Base-by-base conservation (phyloP, 805 yeast genomes). In the Clavispora vitiphila region DNA sequence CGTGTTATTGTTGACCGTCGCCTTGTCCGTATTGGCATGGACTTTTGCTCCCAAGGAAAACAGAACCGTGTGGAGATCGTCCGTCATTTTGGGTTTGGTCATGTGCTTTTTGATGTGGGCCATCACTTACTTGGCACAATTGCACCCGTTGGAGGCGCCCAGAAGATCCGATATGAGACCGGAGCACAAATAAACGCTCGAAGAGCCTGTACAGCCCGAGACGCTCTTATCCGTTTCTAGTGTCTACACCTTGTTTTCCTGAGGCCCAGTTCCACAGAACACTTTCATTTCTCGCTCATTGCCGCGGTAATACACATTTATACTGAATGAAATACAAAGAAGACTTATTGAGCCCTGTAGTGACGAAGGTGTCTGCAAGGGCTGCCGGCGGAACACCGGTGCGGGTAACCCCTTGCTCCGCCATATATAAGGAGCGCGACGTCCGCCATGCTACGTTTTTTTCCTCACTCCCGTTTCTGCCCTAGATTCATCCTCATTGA, bases 51-150 rank as follows among this genome's bases (percentile, higher is more conserved):
- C 97, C 35, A 83, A 83, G 64, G 77, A 82, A 53, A 85, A 88
- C 61, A 56, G 59, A 45, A 69, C 72, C 7, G 73, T 67, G 24
- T 69, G 66, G 65, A 61, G 74, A 46, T 68, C 73, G 2, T 67
- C 81, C 64, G 58, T 70, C 31, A 78, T 81, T 38, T 69, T 86
- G 48, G 75, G 86, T 8, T 61, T 86, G 52, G 75, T 87, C 18
- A 81, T 86, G 90, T 81, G 86, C 68, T 86, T 75, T 61, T 69
- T 86, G 57, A 82, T 86, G 90, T 86, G 95, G 95, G 97, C 96
- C 24, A 81, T 89, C 56, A 89, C 97, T 7, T 89, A 88, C 59
- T 71, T 89, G 50, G 74, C 80, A 43, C 97, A 90, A 61, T 70
- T 90, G 44, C 96, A 90, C 64, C 97, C 97, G 6, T 72, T 90